Evolutionary conservation across 2,329 filamentous ascomycete genomes (phyloP), one percentile per base, ranked within the genome.

Genomic region (Curvularia spicifera): DNA sequence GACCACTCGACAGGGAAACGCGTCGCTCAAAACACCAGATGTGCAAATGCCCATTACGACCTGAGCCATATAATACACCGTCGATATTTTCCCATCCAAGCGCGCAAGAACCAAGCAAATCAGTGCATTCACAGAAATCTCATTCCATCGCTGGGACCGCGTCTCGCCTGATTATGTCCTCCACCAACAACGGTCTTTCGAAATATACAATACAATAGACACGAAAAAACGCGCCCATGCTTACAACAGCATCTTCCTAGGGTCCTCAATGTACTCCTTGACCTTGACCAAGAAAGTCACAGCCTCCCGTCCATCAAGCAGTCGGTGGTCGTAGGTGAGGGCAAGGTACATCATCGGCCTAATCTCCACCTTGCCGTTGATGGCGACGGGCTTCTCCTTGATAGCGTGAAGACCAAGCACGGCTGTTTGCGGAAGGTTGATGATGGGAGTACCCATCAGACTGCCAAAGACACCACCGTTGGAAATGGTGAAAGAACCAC

Each of bases 321-420:
- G 87, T 75, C 95, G 91, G 81, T 99, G 95, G 78, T 99, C 95
- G 76, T 99, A 99, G 13, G 95, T 99, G 59, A 99, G 85, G 42
- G 95, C 95, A 65, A 99, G 86, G 79, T 97, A 98, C 95, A 99
- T 99, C 93, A 99, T 98, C 80, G 95, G 95, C 67, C 95, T 87
- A 69, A 97, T 91, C 78, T 97, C 93, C 57, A 98, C 84, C 83
- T 97, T 96, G 73, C 95, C 95, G 73, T 98, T 93, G 61, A 98
- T 84, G 26, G 86, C 94, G 51, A 97, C 88, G 2, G 94, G 88
- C 72, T 90, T 91, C 54, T 99, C 93, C 83, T 99, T 99, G 80
- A 97, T 97, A 46, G 94, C 93, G 78, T 99, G 94, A 22, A 97
- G 88, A 66, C 94, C 94, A 57, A 97, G 85, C 9, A 97, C 93